phyloP scores from a whole-genome alignment of 108 stramenopile species.

The Fistulifera solaris region DNA sequence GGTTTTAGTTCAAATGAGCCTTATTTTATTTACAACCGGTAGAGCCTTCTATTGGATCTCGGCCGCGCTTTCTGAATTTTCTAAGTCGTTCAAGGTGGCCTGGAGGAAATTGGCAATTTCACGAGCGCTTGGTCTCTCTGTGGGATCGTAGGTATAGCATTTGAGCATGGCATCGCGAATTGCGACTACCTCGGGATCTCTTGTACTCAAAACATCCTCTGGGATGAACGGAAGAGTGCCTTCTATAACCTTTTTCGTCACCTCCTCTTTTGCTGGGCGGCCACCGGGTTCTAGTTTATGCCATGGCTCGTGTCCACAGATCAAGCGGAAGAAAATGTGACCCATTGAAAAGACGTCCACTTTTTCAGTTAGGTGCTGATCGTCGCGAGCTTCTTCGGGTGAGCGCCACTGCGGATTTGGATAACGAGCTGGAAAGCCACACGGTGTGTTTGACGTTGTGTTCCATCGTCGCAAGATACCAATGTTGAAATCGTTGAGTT shows the following conservation, averaged over 20 bases:
- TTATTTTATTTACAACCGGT: too few species aligned
- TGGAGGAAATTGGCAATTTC: slow-evolving; percentile 42
- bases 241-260: slow-evolving; percentile 32
- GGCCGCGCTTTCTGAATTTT: background rate
- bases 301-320: slow-evolving; percentile 68
- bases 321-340: slow-evolving; percentile 65
- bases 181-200: slow-evolving; percentile 40
- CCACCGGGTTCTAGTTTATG: slow-evolving; percentile 58
- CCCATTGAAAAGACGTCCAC: slow-evolving; percentile 75
- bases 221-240: slow-evolving; percentile 51
- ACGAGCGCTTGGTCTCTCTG: slow-evolving; percentile 39
- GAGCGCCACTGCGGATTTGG: slow-evolving; percentile 69
- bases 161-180: slow-evolving; percentile 60
- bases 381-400: slow-evolving; percentile 60
- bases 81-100: slow-evolving; percentile 19
- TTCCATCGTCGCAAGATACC: slow-evolving; percentile 59
- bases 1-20: too few species aligned
- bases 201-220: slow-evolving; percentile 26
- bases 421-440: slow-evolving; percentile 63
- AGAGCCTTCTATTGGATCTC: too few species aligned
- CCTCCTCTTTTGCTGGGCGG: slow-evolving; percentile 33
- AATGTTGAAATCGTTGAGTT: slow-evolving; percentile 77
- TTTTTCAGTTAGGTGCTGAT: slow-evolving; percentile 54
- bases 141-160: slow-evolving; percentile 52
- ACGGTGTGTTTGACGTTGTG: slow-evolving; percentile 36